These are phyloP conservation scores for Psilocybe subaeruginosa DNA, from an alignment of 768 basidiomycete species.

Conservation along the genomic window DNA sequence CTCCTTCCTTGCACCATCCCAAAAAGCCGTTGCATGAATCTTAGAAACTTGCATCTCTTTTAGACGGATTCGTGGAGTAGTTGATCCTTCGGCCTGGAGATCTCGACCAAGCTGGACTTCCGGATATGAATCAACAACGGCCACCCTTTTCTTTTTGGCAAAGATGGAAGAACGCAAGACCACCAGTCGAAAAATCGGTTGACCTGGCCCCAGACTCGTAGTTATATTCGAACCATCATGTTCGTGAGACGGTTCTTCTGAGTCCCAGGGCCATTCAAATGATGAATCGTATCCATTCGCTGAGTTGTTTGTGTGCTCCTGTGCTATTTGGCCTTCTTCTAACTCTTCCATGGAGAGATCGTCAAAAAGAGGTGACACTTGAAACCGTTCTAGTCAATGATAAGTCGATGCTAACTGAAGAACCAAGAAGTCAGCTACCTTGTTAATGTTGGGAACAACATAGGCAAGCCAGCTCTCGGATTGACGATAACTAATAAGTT, in stretches of 20 bases:
- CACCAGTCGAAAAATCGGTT: constrained; percentile 53
- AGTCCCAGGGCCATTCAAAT: constrained; percentile 63
- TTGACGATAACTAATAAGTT: neutral
- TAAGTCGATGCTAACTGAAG: neutral
- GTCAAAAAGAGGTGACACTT: constrained; percentile 1
- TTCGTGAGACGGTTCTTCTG: constrained; percentile 12
- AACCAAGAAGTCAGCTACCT: neutral
- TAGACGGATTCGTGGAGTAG: constrained; percentile 67
- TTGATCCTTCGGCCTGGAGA: constrained; percentile 48
- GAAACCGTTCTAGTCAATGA: neutral
- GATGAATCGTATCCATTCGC: constrained; percentile 48
- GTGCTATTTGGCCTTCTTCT: constrained; percentile 22
- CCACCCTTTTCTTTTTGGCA: constrained; percentile 48
- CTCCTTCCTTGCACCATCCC: constrained; percentile 57
- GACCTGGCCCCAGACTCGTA: constrained; percentile 16
- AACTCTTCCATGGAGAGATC: constrained; percentile 14
- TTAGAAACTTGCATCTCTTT: constrained; percentile 89
- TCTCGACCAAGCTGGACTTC: constrained; percentile 82
- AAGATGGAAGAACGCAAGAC: constrained; percentile 61
- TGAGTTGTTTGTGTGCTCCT: constrained; percentile 4
- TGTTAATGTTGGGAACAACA: constrained; percentile 1
- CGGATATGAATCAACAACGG: constrained; percentile 48
- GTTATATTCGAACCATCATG: constrained; percentile 11
- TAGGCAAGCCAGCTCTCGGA: neutral
- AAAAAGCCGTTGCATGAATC: constrained; percentile 75